A percentile compares a stretch with the other conserved stretches of the same genome.
phyloP scores from a whole-genome alignment of 129 eudicot genomes.

The Lonicera japonica region DNA sequence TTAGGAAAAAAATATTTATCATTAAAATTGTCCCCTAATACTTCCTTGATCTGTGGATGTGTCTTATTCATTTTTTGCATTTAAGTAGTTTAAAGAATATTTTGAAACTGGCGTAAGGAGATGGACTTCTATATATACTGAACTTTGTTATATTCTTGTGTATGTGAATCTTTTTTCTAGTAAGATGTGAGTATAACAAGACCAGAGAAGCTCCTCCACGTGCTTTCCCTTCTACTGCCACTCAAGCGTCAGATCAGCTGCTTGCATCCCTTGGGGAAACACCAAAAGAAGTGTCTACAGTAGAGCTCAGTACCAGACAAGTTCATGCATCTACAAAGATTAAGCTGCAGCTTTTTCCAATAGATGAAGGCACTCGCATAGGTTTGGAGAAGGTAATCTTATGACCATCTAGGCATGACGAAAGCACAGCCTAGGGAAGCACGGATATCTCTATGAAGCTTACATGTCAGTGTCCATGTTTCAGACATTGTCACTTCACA shows the following conservation, averaged over 20 bases:
- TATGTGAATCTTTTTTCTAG: constrained; percentile 7
- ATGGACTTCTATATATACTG: background rate
- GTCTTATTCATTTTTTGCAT: background rate
- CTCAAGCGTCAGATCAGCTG: constrained; percentile 16
- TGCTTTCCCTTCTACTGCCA: constrained; percentile 12
- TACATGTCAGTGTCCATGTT: no score
- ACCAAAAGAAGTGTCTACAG: constrained; percentile 10
- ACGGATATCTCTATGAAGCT: no score
- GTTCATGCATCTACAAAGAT: constrained; percentile 53
- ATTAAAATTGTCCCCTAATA: no score
- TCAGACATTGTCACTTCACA: no score
- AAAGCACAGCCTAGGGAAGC: background rate
- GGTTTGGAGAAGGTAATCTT: constrained; percentile 65
- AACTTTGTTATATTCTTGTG: background rate
- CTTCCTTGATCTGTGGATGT: background rate
- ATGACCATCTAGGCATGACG: background rate
- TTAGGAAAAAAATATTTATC: no score
- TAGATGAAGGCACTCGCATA: constrained; percentile 49
- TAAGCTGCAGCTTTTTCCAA: constrained; percentile 78
- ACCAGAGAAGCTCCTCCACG: constrained; percentile 11
- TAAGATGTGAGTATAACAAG: constrained; percentile 1
- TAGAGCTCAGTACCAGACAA: constrained; percentile 13
- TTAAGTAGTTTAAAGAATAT: background rate
- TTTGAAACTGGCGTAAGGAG: background rate
- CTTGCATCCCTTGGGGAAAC: constrained; percentile 17